phyloP scores from a whole-genome alignment of 2,329 filamentous ascomycete species.

The Penicillium frequentans region DNA sequence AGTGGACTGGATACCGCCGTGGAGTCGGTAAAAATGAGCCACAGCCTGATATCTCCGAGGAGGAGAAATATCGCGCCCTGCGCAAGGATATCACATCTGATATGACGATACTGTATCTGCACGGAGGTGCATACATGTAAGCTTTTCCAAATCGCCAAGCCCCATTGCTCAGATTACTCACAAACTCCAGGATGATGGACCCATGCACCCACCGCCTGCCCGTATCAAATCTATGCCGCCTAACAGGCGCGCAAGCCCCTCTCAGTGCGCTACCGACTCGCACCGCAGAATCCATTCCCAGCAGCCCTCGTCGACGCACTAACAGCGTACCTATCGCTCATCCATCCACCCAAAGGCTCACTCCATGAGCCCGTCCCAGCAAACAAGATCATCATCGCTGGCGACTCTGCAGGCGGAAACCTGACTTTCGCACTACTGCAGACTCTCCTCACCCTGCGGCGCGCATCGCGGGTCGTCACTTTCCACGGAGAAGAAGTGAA shows the following conservation, averaged over 20 bases:
- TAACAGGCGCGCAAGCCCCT: slow-evolving; percentile 41
- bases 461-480: slow-evolving; percentile 32
- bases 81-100: slow-evolving; percentile 41
- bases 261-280: slow-evolving; percentile 49
- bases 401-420: slow-evolving; percentile 49
- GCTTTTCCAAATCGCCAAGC: slow-evolving; percentile 6
- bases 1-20: slow-evolving; percentile 48
- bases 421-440: slow-evolving; percentile 43
- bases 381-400: slow-evolving; percentile 46
- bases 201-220: slow-evolving; percentile 43
- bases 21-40: slow-evolving; percentile 39
- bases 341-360: slow-evolving; percentile 45
- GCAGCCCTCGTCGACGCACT: slow-evolving; percentile 48
- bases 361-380: slow-evolving; percentile 44
- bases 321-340: slow-evolving; percentile 48
- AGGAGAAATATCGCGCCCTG: slow-evolving; percentile 43
- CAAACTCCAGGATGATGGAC: slow-evolving; percentile 43
- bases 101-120: slow-evolving; percentile 47
- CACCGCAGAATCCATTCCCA: slow-evolving; percentile 50
- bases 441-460: slow-evolving; percentile 43
- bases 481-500: slow-evolving; percentile 44
- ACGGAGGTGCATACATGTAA: slow-evolving; percentile 49
- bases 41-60: slow-evolving; percentile 43
- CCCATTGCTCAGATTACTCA: background rate
- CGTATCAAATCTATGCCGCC: slow-evolving; percentile 39